A percentile compares a stretch with the other conserved stretches of the same genome.
These are phyloP conservation scores for Xylaria flabelliformis DNA, from an alignment of 495 filamentous ascomycete genomes.

Conservation along the genomic window DNA sequence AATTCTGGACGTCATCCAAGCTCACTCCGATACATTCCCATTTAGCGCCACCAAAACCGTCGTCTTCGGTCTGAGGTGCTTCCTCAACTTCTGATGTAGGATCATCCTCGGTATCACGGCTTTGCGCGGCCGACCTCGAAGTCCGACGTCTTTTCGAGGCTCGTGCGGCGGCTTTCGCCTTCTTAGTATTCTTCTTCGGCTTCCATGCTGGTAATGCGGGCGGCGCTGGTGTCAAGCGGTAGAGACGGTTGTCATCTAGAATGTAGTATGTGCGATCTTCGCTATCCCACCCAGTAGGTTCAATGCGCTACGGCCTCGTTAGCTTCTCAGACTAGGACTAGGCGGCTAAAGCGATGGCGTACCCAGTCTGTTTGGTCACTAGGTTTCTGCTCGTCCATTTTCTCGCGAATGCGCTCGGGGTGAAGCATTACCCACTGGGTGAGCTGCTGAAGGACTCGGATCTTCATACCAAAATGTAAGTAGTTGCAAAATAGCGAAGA, in stretches of 20 bases:
- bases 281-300: slow-evolving; percentile 86
- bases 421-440: slow-evolving; percentile 90
- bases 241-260: slow-evolving; percentile 92
- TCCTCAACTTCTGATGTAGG: slow-evolving; percentile 45
- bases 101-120: slow-evolving; percentile 59
- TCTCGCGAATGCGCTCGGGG: slow-evolving; percentile 82
- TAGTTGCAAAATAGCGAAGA: slow-evolving; percentile 22
- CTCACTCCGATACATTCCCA: slow-evolving; percentile 93
- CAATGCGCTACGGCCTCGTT: slow-evolving; percentile 72
- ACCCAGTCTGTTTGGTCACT: slow-evolving; percentile 86
- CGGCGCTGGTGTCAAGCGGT: slow-evolving; percentile 77
- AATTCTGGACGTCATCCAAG: slow-evolving; percentile 73
- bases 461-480: slow-evolving; percentile 45
- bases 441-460: slow-evolving; percentile 88
- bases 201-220: slow-evolving; percentile 58
- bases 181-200: slow-evolving; percentile 78
- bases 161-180: slow-evolving; percentile 69
- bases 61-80: slow-evolving; percentile 56
- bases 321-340: slow-evolving; percentile 26
- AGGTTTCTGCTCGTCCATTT: slow-evolving; percentile 82
- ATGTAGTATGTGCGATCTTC: slow-evolving; percentile 87
- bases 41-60: slow-evolving; percentile 71
- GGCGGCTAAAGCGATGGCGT: slow-evolving; percentile 37
- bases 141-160: slow-evolving; percentile 76
- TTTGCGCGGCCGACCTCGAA: slow-evolving; percentile 45